These are phyloP conservation scores for Pulveroboletus frians DNA, from an alignment of 768 basidiomycete species.

Conservation along the genomic window DNA sequence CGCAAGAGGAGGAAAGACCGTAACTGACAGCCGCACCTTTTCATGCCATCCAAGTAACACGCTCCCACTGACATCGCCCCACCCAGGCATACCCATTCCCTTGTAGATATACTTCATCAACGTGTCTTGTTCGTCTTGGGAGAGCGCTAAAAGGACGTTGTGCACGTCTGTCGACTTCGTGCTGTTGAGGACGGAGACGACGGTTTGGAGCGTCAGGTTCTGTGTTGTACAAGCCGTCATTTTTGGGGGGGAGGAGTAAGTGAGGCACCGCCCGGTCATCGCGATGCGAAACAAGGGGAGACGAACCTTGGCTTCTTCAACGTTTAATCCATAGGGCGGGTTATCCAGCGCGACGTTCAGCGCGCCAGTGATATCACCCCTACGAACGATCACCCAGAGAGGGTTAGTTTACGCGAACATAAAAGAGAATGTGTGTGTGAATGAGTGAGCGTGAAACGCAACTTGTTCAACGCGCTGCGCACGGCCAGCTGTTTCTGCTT, in stretches of 20 bases:
- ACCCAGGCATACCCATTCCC: slow-evolving; percentile 72
- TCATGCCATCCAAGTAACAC: slow-evolving; percentile 86
- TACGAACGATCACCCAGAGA: slow-evolving; percentile 25
- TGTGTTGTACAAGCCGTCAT: slow-evolving; percentile 25
- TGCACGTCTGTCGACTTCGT: slow-evolving; percentile 88
- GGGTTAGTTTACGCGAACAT: background rate
- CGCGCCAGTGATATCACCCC: slow-evolving; percentile 74
- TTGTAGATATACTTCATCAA: slow-evolving; percentile 99
- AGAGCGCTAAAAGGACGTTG: slow-evolving; percentile 63
- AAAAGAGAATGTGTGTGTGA: background rate
- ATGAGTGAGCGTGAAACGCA: slow-evolving; percentile 32
- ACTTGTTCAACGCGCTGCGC: slow-evolving; percentile 66
- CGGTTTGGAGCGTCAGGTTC: slow-evolving; percentile 72
- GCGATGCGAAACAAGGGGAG: too few relatives aligned
- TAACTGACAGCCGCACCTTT: slow-evolving; percentile 52
- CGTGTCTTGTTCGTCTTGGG: slow-evolving; percentile 75
- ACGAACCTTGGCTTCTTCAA: slow-evolving; percentile 85
- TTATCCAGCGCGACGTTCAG: slow-evolving; percentile 65
- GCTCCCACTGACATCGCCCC: slow-evolving; percentile 60
- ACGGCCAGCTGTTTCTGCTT: slow-evolving; percentile 71
- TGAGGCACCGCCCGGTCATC: too few relatives aligned
- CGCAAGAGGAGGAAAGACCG: background rate
- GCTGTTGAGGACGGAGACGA: slow-evolving; percentile 88
- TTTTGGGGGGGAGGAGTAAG: too few relatives aligned
- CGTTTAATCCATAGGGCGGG: slow-evolving; percentile 83